Percentiles rank a stretch among this genome's conserved stretches.
Conservation (phyloP, 2,329 filamentous ascomycete genomes). For the Exserohilum turcica region DNA sequence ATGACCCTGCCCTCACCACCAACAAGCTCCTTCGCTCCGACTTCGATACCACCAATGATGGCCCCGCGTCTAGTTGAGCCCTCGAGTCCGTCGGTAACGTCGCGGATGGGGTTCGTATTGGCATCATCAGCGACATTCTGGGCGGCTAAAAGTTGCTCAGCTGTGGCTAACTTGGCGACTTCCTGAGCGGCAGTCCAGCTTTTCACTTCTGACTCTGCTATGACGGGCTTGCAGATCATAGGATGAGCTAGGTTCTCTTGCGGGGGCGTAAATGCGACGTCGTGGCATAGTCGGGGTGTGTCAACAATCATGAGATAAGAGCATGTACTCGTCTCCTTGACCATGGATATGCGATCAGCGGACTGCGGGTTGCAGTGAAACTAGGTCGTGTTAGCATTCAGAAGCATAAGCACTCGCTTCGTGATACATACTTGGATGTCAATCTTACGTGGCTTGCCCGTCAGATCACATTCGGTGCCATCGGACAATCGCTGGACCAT, state of each 20-base stretch:
- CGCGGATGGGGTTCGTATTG: slow-evolving; percentile 42
- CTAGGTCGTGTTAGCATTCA: slow-evolving; percentile 39
- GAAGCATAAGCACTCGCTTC: slow-evolving; percentile 7
- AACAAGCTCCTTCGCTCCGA: slow-evolving; percentile 63
- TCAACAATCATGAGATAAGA: slow-evolving; percentile 92
- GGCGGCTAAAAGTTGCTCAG: slow-evolving; percentile 34
- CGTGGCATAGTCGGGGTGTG: slow-evolving; percentile 84
- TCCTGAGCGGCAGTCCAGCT: slow-evolving; percentile 50
- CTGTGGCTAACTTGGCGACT: slow-evolving; percentile 36
- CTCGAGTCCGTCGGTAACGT: slow-evolving; percentile 37
- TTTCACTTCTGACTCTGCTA: slow-evolving; percentile 60
- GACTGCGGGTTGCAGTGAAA: slow-evolving; percentile 79
- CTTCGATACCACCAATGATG: slow-evolving; percentile 62
- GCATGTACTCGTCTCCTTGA: slow-evolving; percentile 91
- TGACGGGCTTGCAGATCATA: slow-evolving; percentile 76
- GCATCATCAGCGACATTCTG: slow-evolving; percentile 20
- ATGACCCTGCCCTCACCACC: slow-evolving; percentile 61
- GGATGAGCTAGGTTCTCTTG: slow-evolving; percentile 75
- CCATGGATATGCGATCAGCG: slow-evolving; percentile 81
- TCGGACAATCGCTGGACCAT: slow-evolving; percentile 80
- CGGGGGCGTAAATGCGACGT: slow-evolving; percentile 83
- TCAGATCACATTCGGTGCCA: slow-evolving; percentile 85
- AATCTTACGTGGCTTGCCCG: slow-evolving; percentile 77
- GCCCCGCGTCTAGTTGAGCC: slow-evolving; percentile 46
- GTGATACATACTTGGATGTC: slow-evolving; percentile 68